A percentile compares a stretch with the other conserved stretches of the same genome.
These are phyloP conservation scores for Hanseniaspora lindneri DNA, from an alignment of 805 yeast genomes.

Conservation along the genomic window DNA sequence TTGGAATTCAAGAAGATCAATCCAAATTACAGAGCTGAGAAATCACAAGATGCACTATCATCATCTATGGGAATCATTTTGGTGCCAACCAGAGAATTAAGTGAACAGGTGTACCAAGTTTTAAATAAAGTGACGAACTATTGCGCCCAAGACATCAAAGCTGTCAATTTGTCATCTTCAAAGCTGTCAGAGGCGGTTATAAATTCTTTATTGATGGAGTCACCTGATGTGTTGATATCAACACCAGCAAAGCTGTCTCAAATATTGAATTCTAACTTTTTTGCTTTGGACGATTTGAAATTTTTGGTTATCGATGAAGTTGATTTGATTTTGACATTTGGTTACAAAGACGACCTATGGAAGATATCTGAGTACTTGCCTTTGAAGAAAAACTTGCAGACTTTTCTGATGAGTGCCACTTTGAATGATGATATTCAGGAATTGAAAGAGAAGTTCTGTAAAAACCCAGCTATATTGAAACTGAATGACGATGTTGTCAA, in stretches of 20 bases:
- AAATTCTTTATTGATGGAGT: constrained; percentile 53
- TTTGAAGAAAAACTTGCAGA: constrained; percentile 65
- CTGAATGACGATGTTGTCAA: constrained; percentile 57
- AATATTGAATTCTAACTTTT: constrained; percentile 34
- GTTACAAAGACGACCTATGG: constrained; percentile 74
- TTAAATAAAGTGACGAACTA: constrained; percentile 54
- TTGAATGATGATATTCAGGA: constrained; percentile 72
- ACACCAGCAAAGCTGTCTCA: constrained; percentile 73
- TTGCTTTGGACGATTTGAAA: constrained; percentile 46
- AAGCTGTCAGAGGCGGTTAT: constrained; percentile 58
- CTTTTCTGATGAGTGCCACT: constrained; percentile 94
- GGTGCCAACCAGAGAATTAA: constrained; percentile 88
- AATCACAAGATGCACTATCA: constrained; percentile 18
- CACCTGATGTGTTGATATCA: constrained; percentile 71
- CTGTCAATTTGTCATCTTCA: constrained; percentile 52
- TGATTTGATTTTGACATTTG: constrained; percentile 78
- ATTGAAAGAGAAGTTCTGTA: constrained; percentile 66
- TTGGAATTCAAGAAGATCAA: constrained; percentile 34
- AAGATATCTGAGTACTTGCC: constrained; percentile 54
- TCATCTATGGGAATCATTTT: constrained; percentile 52
- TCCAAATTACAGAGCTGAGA: constrained; percentile 23
- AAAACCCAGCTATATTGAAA: constrained; percentile 67
- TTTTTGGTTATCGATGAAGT: constrained; percentile 89
- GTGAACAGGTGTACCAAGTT: constrained; percentile 70
- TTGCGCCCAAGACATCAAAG: constrained; percentile 54